These are phyloP conservation scores for Myxozyma nipponensis DNA, from an alignment of 805 yeast species.

Conservation along the genomic window DNA sequence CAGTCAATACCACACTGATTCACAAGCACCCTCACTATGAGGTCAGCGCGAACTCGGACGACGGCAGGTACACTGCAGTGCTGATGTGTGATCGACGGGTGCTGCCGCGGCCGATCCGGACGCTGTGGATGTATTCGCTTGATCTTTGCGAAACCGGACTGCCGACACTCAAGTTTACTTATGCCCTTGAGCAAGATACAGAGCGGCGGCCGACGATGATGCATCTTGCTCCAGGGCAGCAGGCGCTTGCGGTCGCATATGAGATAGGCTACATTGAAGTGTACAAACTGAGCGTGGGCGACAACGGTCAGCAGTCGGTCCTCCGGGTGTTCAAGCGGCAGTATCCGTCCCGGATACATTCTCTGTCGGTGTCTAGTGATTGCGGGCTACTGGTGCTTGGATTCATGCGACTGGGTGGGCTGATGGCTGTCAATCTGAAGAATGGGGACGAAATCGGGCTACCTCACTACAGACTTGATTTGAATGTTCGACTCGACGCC, in stretches of 20 bases:
- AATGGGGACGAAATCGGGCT: slow-evolving; percentile 25
- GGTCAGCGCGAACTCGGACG: slow-evolving; percentile 17
- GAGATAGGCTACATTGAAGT: slow-evolving; percentile 25
- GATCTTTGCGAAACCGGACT: neutral
- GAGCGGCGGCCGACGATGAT: slow-evolving; percentile 14
- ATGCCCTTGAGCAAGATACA: slow-evolving; percentile 3
- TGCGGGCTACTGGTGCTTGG: slow-evolving; percentile 27
- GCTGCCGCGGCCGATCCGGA: slow-evolving; percentile 16
- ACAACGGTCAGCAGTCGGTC: neutral
- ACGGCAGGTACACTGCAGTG: slow-evolving; percentile 13
- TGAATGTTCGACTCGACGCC: slow-evolving; percentile 9
- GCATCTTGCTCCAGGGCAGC: slow-evolving; percentile 13
- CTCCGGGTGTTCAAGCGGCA: slow-evolving; percentile 17
- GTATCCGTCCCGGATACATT: slow-evolving; percentile 27
- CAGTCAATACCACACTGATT: neutral
- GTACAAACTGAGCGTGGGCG: slow-evolving; percentile 9
- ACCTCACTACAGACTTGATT: slow-evolving; percentile 30
- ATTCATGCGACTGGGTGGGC: slow-evolving; percentile 28
- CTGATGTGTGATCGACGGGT: slow-evolving; percentile 10
- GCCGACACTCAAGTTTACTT: slow-evolving; percentile 6
- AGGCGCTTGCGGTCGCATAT: slow-evolving; percentile 19
- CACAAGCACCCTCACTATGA: slow-evolving; percentile 16
- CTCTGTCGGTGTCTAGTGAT: slow-evolving; percentile 22
- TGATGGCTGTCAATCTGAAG: slow-evolving; percentile 20
- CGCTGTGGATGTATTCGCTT: slow-evolving; percentile 13